Percentiles rank a stretch among this genome's conserved stretches.
phyloP scores from a whole-genome alignment of 768 basidiomycete species.

The Pulveroboletus sp. region DNA sequence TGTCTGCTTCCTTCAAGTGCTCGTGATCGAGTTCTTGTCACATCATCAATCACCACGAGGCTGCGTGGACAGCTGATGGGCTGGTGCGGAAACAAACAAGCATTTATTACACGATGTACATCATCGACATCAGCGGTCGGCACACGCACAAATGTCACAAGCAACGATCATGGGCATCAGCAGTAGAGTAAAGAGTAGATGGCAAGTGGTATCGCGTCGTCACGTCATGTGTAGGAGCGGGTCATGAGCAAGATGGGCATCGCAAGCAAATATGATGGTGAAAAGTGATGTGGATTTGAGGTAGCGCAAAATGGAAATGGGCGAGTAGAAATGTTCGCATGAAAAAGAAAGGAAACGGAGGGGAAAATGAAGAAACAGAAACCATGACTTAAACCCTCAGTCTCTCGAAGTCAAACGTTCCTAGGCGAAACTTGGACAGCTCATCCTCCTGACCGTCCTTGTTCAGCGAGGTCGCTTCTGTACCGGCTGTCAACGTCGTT shows the following conservation, averaged over 20 bases:
- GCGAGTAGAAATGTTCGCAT: neutral
- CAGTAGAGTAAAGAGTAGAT: no score
- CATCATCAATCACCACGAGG: no score
- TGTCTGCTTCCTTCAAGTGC: no score
- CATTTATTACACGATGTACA: no score
- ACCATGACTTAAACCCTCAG: conserved; percentile 4
- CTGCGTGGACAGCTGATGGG: no score
- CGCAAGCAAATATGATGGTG: conserved; percentile 6
- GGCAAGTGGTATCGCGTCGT: no score
- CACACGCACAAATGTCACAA: no score
- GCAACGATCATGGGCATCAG: no score
- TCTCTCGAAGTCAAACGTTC: conserved; percentile 22
- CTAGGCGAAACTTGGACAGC: conserved; percentile 11
- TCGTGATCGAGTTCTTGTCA: no score
- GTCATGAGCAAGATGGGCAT: conserved; percentile 3
- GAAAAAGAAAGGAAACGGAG: neutral
- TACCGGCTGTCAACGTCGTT: conserved; percentile 17
- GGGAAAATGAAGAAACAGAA: neutral
- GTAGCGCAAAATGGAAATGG: conserved; percentile 10
- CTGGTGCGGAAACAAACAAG: no score
- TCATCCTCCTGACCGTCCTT: neutral
- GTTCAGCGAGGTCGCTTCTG: conserved; percentile 8
- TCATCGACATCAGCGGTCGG: no score
- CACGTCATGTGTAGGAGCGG: conserved; percentile 2
- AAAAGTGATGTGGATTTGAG: neutral